phyloP scores from a whole-genome alignment of 2,329 filamentous ascomycete species.

The Chrysoporthe cubensis region DNA sequence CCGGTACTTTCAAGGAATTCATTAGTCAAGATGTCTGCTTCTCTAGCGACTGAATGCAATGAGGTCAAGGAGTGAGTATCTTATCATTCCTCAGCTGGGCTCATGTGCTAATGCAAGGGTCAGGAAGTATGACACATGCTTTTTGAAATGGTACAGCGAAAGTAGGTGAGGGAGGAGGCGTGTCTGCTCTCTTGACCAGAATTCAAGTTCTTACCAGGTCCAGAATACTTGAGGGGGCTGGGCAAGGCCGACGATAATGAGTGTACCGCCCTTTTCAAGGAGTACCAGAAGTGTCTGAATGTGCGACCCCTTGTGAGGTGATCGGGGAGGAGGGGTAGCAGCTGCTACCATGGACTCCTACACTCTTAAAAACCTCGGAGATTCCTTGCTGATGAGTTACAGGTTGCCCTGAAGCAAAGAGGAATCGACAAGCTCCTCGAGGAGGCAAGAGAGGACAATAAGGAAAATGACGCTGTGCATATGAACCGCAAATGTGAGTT shows the following conservation, averaged over 20 bases:
- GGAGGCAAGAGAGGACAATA: conserved; percentile 86
- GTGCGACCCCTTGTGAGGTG: conserved; percentile 54
- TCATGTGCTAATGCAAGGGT: conserved; percentile 50
- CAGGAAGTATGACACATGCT: conserved; percentile 82
- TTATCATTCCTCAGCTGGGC: background rate
- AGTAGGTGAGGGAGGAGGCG: conserved; percentile 61
- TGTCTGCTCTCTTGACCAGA: conserved; percentile 11
- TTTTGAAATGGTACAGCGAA: conserved; percentile 99
- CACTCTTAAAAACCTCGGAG: background rate
- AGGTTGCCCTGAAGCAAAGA: conserved; percentile 85
- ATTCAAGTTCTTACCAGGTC: conserved; percentile 30
- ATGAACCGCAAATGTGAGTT: conserved; percentile 50
- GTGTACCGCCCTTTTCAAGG: conserved; percentile 81
- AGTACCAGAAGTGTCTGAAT: conserved; percentile 84
- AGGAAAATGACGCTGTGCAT: conserved; percentile 79
- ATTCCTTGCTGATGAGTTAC: conserved; percentile 21
- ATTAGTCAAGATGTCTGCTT: conserved; percentile 76
- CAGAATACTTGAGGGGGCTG: conserved; percentile 88
- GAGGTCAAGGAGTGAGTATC: conserved; percentile 84
- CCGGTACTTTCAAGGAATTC: background rate
- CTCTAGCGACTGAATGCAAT: conserved; percentile 92
- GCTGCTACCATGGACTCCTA: background rate
- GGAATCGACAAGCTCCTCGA: conserved; percentile 93
- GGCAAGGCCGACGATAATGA: conserved; percentile 77
- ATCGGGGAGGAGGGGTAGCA: background rate